Evolutionary conservation across 495 filamentous ascomycete genomes (phyloP).

Genomic region (Apiosordaria backusii): DNA sequence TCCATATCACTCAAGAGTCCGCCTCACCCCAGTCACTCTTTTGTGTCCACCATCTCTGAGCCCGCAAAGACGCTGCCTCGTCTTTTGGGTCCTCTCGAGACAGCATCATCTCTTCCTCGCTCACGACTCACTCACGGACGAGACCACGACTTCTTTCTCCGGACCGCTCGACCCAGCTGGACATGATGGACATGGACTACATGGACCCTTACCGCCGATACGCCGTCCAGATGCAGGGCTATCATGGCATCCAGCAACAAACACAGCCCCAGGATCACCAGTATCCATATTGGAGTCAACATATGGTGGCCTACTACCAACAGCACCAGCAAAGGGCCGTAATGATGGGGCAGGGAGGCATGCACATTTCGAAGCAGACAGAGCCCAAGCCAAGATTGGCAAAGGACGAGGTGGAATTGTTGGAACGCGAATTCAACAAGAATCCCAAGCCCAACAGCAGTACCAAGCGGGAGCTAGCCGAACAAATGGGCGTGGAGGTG

Average conservation of each 20-base stretch:
- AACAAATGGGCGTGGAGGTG: conserved; percentile 67
- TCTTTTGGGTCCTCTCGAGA: background rate
- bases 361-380: conserved; percentile 38
- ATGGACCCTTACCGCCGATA: conserved; percentile 29
- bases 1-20: conserved; percentile 18
- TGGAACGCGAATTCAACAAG: conserved; percentile 71
- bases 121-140: background rate
- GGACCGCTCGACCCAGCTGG: background rate
- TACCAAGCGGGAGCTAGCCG: conserved; percentile 69
- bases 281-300: conserved; percentile 30
- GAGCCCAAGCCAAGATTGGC: conserved; percentile 67
- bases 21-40: conserved; percentile 44
- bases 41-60: conserved; percentile 20
- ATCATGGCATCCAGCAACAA: conserved; percentile 21
- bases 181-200: conserved; percentile 31
- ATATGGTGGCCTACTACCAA: conserved; percentile 30
- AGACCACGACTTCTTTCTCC: background rate
- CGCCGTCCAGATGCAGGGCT: conserved; percentile 18
- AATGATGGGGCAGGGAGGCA: conserved; percentile 33
- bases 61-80: background rate
- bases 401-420: conserved; percentile 74
- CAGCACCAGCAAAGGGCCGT: conserved; percentile 28
- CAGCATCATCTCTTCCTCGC: background rate
- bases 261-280: conserved; percentile 23
- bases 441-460: conserved; percentile 76